These are phyloP conservation scores for Populus deltoides DNA, from an alignment of 345 rosid species.

Conservation along the genomic window DNA sequence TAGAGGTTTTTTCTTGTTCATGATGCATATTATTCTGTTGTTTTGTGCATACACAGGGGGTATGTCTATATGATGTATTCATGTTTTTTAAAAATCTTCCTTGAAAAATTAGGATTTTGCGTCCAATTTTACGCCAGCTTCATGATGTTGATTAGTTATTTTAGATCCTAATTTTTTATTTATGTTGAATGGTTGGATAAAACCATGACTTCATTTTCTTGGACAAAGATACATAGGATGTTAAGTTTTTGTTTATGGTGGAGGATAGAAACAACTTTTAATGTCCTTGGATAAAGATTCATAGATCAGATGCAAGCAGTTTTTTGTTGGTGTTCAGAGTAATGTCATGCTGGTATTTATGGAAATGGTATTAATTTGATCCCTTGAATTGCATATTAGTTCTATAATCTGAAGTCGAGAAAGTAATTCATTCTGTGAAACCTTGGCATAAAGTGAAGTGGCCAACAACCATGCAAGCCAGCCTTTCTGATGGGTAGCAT, in stretches of 20 bases:
- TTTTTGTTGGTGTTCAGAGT: neutral
- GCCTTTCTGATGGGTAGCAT: neutral
- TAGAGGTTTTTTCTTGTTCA: neutral
- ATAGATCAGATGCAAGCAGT: neutral
- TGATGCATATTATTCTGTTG: neutral
- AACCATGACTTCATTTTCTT: neutral
- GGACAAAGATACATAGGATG: neutral
- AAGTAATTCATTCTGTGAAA: neutral
- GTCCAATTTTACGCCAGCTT: neutral
- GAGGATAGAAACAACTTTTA: neutral
- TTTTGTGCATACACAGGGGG: neutral
- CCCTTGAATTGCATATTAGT: neutral
- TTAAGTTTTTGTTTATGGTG: no score
- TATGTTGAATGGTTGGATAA: neutral
- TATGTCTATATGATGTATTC: neutral
- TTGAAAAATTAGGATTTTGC: neutral
- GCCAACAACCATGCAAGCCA: neutral
- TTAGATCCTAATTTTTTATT: neutral
- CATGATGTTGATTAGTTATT: neutral
- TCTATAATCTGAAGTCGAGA: neutral
- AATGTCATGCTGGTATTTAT: neutral
- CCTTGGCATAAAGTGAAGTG: neutral
- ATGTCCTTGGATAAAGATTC: neutral
- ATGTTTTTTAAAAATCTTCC: neutral
- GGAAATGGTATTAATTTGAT: neutral